Evolutionary conservation across 2,329 filamentous ascomycete genomes (phyloP).

Genomic region (Juglanconis juglandina): DNA sequence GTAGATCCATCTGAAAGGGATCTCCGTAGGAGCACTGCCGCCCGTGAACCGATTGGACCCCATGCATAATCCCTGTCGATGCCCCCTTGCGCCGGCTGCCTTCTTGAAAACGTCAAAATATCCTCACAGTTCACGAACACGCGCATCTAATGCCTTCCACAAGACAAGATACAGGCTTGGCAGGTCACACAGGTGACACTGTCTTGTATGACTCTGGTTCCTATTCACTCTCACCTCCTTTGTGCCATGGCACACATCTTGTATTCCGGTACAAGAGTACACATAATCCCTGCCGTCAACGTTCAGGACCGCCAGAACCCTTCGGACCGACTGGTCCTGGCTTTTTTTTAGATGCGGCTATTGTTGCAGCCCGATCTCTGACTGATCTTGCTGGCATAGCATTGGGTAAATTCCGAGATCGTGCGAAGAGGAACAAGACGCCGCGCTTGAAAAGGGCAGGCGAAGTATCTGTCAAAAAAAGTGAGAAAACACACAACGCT

Average conservation of each 20-base stretch:
- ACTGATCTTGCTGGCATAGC: background rate
- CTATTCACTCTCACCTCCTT: too few relatives aligned
- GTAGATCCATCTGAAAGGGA: constrained; percentile 2
- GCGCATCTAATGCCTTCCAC: too few relatives aligned
- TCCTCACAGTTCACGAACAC: too few relatives aligned
- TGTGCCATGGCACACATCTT: too few relatives aligned
- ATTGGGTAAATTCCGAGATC: background rate
- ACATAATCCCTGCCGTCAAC: too few relatives aligned
- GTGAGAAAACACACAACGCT: too few relatives aligned
- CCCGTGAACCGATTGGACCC: constrained; percentile 5
- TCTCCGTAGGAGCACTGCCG: constrained; percentile 9
- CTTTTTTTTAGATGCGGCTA: too few relatives aligned
- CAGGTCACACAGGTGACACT: background rate
- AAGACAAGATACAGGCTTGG: background rate
- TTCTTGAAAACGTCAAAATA: background rate
- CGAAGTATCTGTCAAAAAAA: too few relatives aligned
- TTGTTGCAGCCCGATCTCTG: background rate
- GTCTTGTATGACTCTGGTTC: background rate
- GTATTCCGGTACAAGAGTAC: too few relatives aligned
- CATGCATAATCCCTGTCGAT: background rate
- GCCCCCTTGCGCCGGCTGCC: background rate
- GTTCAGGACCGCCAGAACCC: background rate
- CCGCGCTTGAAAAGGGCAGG: too few relatives aligned
- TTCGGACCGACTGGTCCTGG: background rate
- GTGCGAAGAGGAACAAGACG: background rate